These are phyloP conservation scores for Populus simonii DNA, from an alignment of 345 rosid genomes.

Conservation along the genomic window DNA sequence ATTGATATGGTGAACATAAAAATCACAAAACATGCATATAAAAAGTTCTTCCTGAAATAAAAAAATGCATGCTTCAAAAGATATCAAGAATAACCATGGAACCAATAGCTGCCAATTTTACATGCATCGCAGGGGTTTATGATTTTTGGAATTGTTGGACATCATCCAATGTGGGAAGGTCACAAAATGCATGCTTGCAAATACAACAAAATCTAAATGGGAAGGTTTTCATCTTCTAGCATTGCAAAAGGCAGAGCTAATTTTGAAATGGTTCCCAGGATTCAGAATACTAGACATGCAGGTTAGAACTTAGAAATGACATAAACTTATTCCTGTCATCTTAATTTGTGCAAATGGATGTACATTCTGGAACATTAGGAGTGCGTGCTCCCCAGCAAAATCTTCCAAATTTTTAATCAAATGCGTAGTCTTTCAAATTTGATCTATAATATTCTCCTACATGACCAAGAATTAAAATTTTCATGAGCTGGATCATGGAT, in stretches of 20 bases:
- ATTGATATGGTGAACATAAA: background rate
- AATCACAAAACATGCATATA: background rate
- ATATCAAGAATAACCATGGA: background rate
- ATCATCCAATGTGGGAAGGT: background rate
- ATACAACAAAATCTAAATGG: background rate
- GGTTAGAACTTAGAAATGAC: background rate
- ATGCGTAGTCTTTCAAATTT: background rate
- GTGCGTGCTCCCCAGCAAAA: background rate
- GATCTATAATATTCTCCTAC: background rate
- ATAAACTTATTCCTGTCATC: background rate
- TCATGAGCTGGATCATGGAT: background rate
- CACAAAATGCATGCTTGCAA: background rate
- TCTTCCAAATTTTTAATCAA: background rate
- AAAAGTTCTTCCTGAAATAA: background rate
- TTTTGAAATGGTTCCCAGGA: background rate
- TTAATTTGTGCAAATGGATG: background rate
- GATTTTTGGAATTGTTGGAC: background rate
- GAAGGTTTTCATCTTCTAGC: background rate
- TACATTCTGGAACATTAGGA: background rate
- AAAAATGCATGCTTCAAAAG: background rate
- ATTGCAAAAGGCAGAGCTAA: background rate
- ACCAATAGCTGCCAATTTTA: background rate
- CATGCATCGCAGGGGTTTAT: background rate
- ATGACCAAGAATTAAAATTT: background rate
- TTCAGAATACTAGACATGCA: background rate